Evolutionary conservation across 768 basidiomycete species (phyloP).

Genomic region (Antrodiella citrinella): DNA sequence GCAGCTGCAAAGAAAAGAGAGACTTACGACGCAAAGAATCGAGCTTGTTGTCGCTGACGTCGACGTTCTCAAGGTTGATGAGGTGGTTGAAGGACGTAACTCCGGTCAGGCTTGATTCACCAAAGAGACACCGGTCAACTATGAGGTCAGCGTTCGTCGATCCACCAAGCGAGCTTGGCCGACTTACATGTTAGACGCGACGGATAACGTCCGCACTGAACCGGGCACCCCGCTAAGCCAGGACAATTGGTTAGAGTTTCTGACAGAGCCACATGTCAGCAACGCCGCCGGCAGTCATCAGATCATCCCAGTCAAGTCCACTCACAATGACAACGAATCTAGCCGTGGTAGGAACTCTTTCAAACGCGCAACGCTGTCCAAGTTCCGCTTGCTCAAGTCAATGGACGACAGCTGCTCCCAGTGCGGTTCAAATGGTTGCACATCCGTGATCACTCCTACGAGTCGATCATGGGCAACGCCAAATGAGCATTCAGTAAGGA

Average conservation of each 20-base stretch:
- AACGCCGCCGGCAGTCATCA: neutral
- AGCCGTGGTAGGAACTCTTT: constrained; percentile 88
- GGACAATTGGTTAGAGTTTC: constrained; percentile 64
- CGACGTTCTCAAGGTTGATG: constrained; percentile 76
- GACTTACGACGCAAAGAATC: constrained; percentile 81
- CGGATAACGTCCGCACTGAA: constrained; percentile 67
- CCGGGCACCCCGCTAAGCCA: constrained; percentile 77
- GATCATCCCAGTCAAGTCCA: constrained; percentile 14
- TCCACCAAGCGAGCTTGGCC: neutral
- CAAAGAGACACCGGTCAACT: neutral
- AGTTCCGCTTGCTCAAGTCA: constrained; percentile 62
- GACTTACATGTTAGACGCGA: constrained; percentile 60
- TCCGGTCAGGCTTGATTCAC: constrained; percentile 59
- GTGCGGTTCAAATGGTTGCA: constrained; percentile 88
- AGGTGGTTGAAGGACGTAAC: constrained; percentile 87
- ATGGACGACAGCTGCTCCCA: constrained; percentile 80
- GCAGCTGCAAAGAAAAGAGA: constrained; percentile 7
- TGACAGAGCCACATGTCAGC: constrained; percentile 22
- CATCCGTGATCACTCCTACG: constrained; percentile 88
- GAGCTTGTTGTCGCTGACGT: constrained; percentile 85
- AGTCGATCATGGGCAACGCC: constrained; percentile 88
- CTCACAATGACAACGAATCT: constrained; percentile 70
- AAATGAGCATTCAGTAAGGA: constrained; percentile 95
- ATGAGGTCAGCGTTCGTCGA: constrained; percentile 18
- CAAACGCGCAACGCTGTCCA: constrained; percentile 75